These are phyloP conservation scores for Naganishia cerealis DNA, from an alignment of 1,284 basidiomycete species.

Conservation along the genomic window DNA sequence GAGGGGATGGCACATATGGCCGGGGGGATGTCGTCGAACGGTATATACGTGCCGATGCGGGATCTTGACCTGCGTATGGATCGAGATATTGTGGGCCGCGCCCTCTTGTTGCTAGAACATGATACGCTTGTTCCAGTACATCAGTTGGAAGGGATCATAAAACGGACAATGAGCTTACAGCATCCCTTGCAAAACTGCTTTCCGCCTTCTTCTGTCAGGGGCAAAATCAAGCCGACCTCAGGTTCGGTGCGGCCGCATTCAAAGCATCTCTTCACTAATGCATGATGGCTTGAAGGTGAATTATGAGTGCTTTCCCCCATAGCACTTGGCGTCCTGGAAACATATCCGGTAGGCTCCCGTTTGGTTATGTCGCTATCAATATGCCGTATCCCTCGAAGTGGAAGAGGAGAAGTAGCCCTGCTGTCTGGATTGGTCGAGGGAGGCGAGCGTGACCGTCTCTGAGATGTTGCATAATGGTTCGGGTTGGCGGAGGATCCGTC, in stretches of 20 bases:
- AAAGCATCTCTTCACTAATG: conserved; percentile 6
- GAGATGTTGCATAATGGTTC: conserved; percentile 1
- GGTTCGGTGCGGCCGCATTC: conserved; percentile 13
- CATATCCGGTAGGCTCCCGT: background rate
- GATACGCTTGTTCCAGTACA: background rate
- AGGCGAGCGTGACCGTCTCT: conserved; percentile 19
- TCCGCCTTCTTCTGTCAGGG: conserved; percentile 26
- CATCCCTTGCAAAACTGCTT: conserved; percentile 24
- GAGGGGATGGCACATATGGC: conserved; percentile 4
- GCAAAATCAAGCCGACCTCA: conserved; percentile 14
- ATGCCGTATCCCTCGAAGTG: background rate
- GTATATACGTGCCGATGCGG: conserved; percentile 13
- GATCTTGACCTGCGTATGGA: conserved; percentile 8
- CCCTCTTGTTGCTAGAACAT: conserved; percentile 9
- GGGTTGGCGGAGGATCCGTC: conserved; percentile 2
- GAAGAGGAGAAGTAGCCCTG: conserved; percentile 1
- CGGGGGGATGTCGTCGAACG: conserved; percentile 20
- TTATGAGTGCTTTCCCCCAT: background rate
- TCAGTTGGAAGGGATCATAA: background rate
- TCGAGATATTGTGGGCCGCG: conserved; percentile 4
- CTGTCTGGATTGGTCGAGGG: conserved; percentile 12
- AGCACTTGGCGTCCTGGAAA: conserved; percentile 1
- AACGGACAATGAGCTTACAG: background rate
- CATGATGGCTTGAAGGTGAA: conserved; percentile 11
- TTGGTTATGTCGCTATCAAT: conserved; percentile 1